Conservation (phyloP, 2,329 filamentous ascomycete species). For the Neofusicoccum ribis region DNA sequence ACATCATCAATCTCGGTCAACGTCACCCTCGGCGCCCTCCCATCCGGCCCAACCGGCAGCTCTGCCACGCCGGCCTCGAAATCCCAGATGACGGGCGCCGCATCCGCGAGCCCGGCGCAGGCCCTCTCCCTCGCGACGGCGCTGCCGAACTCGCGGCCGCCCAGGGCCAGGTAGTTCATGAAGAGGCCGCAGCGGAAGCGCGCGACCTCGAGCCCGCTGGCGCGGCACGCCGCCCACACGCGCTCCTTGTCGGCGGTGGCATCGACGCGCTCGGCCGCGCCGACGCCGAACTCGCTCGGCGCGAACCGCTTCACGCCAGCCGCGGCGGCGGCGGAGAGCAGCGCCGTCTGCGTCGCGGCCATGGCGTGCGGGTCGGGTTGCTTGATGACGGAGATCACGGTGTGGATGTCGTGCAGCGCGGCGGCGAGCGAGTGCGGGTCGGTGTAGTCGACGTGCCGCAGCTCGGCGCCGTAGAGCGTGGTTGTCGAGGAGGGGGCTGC, state of each 20-base stretch:
- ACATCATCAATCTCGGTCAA: conserved; percentile 37
- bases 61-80: conserved; percentile 26
- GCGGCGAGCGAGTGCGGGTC: conserved; percentile 24
- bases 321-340: conserved; percentile 51
- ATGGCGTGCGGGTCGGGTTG: conserved; percentile 26
- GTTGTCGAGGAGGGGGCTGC: not conserved
- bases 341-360: conserved; percentile 43
- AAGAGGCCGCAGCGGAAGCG: conserved; percentile 36
- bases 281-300: conserved; percentile 49
- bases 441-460: conserved; percentile 33
- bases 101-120: conserved; percentile 27
- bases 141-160: conserved; percentile 2
- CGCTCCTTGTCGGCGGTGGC: conserved; percentile 26
- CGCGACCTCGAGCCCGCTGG: conserved; percentile 31
- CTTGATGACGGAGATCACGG: conserved; percentile 28
- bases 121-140: conserved; percentile 24
- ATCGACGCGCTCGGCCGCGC: conserved; percentile 24
- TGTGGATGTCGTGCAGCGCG: conserved; percentile 28
- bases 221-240: conserved; percentile 30
- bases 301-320: conserved; percentile 55
- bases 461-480: conserved; percentile 20
- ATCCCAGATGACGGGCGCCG: conserved; percentile 23
- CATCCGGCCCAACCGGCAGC: conserved; percentile 27
- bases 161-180: conserved; percentile 39
- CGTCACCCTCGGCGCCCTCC: conserved; percentile 29